Evolutionary conservation across 2,329 filamentous ascomycete species (phyloP).

Genomic region (Cladophialophora bantiana): DNA sequence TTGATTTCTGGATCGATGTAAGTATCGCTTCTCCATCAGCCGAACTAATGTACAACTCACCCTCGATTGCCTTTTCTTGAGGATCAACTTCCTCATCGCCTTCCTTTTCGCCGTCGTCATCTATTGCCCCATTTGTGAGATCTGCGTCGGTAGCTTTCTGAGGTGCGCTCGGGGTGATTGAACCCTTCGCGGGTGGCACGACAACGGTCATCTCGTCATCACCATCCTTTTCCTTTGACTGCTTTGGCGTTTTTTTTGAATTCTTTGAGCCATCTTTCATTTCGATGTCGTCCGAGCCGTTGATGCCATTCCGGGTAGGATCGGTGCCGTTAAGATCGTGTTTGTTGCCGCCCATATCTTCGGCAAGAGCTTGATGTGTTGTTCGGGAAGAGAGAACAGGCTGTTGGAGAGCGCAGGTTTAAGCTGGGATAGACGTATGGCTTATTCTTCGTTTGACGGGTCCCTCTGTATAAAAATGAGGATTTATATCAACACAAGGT

Average conservation of each 20-base stretch:
- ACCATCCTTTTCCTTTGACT: constrained; percentile 71
- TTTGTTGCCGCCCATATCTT: constrained; percentile 73
- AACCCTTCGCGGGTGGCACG: constrained; percentile 73
- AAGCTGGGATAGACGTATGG: not conserved
- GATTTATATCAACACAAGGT: constrained; percentile 56
- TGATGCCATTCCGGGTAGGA: constrained; percentile 71
- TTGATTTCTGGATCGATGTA: constrained; percentile 75
- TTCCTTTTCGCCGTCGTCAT: constrained; percentile 49
- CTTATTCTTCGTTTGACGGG: not conserved
- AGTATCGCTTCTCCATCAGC: not conserved
- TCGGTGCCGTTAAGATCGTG: constrained; percentile 71
- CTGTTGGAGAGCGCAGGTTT: not conserved
- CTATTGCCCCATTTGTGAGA: constrained; percentile 69
- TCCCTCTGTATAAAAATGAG: constrained; percentile 2
- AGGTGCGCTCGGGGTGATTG: constrained; percentile 63
- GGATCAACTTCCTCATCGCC: constrained; percentile 53
- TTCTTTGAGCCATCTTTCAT: constrained; percentile 70
- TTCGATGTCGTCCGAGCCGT: constrained; percentile 72
- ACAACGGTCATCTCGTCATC: constrained; percentile 83
- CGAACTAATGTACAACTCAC: constrained; percentile 41
- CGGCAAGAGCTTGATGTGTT: constrained; percentile 1
- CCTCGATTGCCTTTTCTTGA: constrained; percentile 59
- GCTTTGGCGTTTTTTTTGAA: constrained; percentile 62
- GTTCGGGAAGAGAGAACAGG: not conserved
- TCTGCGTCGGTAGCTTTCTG: constrained; percentile 71